Base-by-base conservation (phyloP, 2,329 filamentous ascomycete genomes). In the Microcyclospora pomicola region DNA sequence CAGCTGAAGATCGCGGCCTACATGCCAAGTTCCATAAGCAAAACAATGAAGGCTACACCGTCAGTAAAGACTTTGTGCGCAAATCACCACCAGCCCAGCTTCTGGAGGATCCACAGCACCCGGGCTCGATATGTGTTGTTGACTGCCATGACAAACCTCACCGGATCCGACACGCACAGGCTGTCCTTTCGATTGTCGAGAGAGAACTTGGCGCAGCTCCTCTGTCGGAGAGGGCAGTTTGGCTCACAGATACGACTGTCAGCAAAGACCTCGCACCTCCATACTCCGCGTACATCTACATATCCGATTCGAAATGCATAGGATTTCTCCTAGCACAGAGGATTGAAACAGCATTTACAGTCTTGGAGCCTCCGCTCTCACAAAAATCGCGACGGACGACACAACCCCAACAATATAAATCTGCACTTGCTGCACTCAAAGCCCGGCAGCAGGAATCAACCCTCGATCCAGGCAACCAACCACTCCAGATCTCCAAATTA, bases 11-110 rank as follows among this genome's bases (percentile, higher is more conserved):
- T 48, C 62, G 65, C n/a, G 68, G 67, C 6, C 51, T 80, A 38
- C 77, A 81, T 51, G 70, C 71, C 46, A 75, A 73, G 44, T 80
- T 74, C 47, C 77, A 80, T 52, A 69, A 71, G 28, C 71, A 73
- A 59, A 72, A 75, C 47, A 61, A 68, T 2, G 69, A 71, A 15
- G 77, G 77, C 2, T 68, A 79, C 14, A 72, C 78, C 45, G 62
- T 79, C 28, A 69, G 70, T 13, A 75, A 72, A 53, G 63, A 67
- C 13, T 73, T 77, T 47, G 62, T 72, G 46, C 64, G 65, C 43
- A 67, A 51, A 34, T 42, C 41, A 33, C 40, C 12, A 14, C 19
- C 15, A 7, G 33, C 27, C 11, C 43, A 11, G 11, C 34, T 48
- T 0, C 51, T 49, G 32, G 37, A 41, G 6, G 48, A 46, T 4